phyloP scores from a whole-genome alignment of 1,284 basidiomycete species.

The Sporisorium iseilematis-ciliati region DNA sequence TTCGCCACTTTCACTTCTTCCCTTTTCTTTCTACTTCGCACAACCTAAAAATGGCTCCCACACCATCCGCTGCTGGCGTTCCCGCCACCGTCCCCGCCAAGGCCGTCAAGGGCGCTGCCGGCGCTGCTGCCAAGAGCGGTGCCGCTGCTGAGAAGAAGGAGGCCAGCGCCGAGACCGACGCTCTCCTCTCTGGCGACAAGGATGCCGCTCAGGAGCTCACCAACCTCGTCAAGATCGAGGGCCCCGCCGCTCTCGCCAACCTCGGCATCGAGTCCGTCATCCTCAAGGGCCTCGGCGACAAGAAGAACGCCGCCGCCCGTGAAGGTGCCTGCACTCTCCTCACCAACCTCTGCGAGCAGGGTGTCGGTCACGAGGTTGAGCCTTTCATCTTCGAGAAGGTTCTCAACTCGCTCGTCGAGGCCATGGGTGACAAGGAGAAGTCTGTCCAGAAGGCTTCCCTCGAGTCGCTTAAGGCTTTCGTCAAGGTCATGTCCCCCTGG shows the following conservation, averaged over 20 bases:
- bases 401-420: conserved; percentile 86
- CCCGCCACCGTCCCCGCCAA: conserved; percentile 66
- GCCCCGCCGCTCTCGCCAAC: conserved; percentile 82
- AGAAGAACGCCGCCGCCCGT: conserved; percentile 78
- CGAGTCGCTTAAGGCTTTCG: conserved; percentile 84
- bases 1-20: conserved; percentile 2
- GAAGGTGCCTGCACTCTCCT: conserved; percentile 80
- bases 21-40: background rate
- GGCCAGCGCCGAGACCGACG: conserved; percentile 70
- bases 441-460: conserved; percentile 85
- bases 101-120: conserved; percentile 64
- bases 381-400: conserved; percentile 88
- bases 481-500: conserved; percentile 90
- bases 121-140: conserved; percentile 67
- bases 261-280: conserved; percentile 83
- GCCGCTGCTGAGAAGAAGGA: conserved; percentile 68
- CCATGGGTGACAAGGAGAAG: conserved; percentile 92
- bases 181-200: conserved; percentile 70
- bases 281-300: conserved; percentile 78
- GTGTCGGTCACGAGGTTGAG: conserved; percentile 86
- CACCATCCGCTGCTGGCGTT: conserved; percentile 60
- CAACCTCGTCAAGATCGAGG: conserved; percentile 75
- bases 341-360: conserved; percentile 78
- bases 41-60: conserved; percentile 52
- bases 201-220: conserved; percentile 71